Conservation (phyloP, 2,329 filamentous ascomycete genomes). For the Sporothrix protearum region DNA sequence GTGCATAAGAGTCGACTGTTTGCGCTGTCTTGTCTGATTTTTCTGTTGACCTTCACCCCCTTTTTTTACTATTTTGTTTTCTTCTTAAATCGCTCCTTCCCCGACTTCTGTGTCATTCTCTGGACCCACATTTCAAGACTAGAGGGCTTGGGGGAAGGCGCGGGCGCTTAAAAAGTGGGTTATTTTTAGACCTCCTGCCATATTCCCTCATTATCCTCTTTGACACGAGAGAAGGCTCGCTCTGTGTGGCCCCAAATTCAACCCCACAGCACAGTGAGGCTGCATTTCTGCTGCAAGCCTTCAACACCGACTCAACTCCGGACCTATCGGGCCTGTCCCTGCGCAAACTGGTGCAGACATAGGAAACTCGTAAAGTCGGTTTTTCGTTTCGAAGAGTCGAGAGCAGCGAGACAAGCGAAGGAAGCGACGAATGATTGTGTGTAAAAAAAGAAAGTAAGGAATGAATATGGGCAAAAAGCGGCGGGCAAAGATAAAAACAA, state of each 20-base stretch:
- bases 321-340: not conserved
- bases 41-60: not conserved
- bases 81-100: not conserved
- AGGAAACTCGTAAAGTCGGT: not conserved
- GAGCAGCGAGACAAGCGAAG: not conserved
- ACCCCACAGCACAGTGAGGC: not conserved
- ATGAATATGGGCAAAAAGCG: not conserved
- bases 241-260: slow-evolving; percentile 9
- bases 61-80: not conserved
- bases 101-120: not conserved
- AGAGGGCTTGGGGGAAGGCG: slow-evolving; percentile 13
- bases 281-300: not conserved
- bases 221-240: slow-evolving; percentile 7
- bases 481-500: too few species aligned
- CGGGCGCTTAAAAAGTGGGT: slow-evolving; percentile 20
- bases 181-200: slow-evolving; percentile 11
- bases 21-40: not conserved
- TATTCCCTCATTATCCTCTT: not conserved
- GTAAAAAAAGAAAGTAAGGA: not conserved
- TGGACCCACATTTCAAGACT: slow-evolving; percentile 3
- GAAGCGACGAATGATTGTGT: not conserved
- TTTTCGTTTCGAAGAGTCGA: not conserved
- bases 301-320: not conserved
- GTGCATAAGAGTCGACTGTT: not conserved
- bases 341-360: not conserved